Conservation (phyloP, 148 eudicot genomes). For the Nepenthes gracilis region DNA sequence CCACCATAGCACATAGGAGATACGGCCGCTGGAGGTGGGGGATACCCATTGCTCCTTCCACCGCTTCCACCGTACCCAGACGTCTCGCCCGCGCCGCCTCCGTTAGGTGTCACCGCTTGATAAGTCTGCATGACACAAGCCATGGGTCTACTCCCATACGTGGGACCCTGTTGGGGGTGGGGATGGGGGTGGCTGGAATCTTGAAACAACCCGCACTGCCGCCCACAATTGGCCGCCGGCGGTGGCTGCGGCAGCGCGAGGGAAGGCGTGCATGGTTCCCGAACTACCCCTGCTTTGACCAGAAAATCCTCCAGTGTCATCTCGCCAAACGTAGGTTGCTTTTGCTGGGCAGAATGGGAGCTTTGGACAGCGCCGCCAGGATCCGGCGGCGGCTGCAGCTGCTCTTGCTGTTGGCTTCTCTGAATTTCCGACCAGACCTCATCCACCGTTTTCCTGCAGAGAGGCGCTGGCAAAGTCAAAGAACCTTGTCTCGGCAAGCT, state of each 20-base stretch:
- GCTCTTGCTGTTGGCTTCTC: slow-evolving; percentile 23
- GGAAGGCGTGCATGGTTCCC: slow-evolving; percentile 28
- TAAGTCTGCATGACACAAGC: slow-evolving; percentile 13
- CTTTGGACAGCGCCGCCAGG: slow-evolving; percentile 6
- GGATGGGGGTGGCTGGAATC: slow-evolving; percentile 14
- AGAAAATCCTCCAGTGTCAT: slow-evolving; percentile 90
- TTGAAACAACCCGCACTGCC: slow-evolving; percentile 28
- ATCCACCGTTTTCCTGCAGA: slow-evolving; percentile 71
- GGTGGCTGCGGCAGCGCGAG: slow-evolving; percentile 8
- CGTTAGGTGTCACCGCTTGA: slow-evolving; percentile 23
- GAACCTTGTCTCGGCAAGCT: slow-evolving; percentile 71
- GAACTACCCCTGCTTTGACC: slow-evolving; percentile 72
- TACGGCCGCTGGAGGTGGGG: slow-evolving; percentile 15
- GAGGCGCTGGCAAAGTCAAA: slow-evolving; percentile 50
- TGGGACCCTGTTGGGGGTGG: slow-evolving; percentile 20
- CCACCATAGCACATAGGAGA: slow-evolving; percentile 34
- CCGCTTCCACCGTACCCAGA: slow-evolving; percentile 23
- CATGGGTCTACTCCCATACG: slow-evolving; percentile 23
- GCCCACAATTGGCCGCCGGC: slow-evolving; percentile 3
- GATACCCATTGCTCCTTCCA: slow-evolving; percentile 29
- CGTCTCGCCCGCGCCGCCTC: slow-evolving; percentile 21
- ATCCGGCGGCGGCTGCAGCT: slow-evolving; percentile 4
- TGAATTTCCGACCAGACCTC: slow-evolving; percentile 94
- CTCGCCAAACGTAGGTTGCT: slow-evolving; percentile 77
- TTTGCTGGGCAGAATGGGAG: slow-evolving; percentile 23